These are phyloP conservation scores for Carallia pectinifolia DNA, from an alignment of 345 rosid genomes.

Conservation along the genomic window DNA sequence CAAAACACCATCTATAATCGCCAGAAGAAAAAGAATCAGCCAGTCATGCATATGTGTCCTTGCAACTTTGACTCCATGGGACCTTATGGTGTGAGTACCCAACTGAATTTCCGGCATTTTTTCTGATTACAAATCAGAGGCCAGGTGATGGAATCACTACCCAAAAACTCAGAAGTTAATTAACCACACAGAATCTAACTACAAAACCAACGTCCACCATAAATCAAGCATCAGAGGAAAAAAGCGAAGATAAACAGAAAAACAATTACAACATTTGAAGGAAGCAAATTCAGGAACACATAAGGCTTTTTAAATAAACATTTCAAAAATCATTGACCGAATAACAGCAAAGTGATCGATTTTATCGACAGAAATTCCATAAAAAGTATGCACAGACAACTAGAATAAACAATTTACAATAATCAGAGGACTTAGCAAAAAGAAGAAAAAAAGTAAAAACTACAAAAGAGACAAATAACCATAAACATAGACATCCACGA, in stretches of 20 bases:
- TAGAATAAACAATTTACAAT: too few species aligned
- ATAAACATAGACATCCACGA: too few species aligned
- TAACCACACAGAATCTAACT: not conserved
- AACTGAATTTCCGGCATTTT: conserved; percentile 75
- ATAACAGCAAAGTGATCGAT: too few species aligned
- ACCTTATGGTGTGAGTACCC: conserved; percentile 67
- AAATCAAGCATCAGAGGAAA: not conserved
- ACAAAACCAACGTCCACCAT: too few species aligned
- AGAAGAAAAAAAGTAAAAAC: too few species aligned
- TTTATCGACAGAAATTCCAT: too few species aligned
- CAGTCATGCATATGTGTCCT: conserved; percentile 87
- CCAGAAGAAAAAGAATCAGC: conserved; percentile 76
- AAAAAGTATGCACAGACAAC: too few species aligned
- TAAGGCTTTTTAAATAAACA: too few species aligned
- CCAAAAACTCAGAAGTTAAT: not conserved
- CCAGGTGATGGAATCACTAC: not conserved
- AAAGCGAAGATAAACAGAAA: not conserved
- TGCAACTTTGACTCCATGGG: conserved; percentile 75
- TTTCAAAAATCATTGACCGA: too few species aligned
- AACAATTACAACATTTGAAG: not conserved
- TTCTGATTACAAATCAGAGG: conserved; percentile 1
- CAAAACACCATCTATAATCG: conserved; percentile 54
- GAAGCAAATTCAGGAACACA: not conserved
- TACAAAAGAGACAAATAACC: too few species aligned
- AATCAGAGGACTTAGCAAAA: too few species aligned